A percentile compares a stretch with the other conserved stretches of the same genome.
phyloP scores from a whole-genome alignment of 1,284 basidiomycete species.

The Marasmius oreades region DNA sequence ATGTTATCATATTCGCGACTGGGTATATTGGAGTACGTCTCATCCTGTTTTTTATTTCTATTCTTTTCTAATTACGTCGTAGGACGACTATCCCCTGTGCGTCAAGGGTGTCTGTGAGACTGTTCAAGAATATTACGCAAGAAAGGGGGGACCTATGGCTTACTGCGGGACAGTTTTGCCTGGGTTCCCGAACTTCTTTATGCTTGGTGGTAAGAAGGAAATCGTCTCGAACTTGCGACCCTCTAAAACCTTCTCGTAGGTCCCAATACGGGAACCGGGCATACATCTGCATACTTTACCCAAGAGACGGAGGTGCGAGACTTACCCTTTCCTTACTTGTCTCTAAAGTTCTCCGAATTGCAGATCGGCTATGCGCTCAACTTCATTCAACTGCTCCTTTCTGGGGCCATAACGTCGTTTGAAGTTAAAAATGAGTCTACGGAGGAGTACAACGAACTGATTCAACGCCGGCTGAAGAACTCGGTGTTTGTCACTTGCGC shows the following conservation, averaged over 20 bases:
- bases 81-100: slow-evolving; percentile 31
- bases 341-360: no score
- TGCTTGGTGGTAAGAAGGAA: slow-evolving; percentile 27
- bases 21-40: slow-evolving; percentile 32
- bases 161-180: slow-evolving; percentile 38
- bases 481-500: no score
- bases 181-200: slow-evolving; percentile 41
- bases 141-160: slow-evolving; percentile 34
- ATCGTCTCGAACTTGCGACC: neutral
- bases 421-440: no score
- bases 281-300: slow-evolving; percentile 42
- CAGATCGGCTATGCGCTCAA: no score
- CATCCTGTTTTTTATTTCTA: no score
- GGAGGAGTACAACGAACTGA: no score
- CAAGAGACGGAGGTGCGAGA: slow-evolving; percentile 42
- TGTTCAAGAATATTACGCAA: slow-evolving; percentile 35
- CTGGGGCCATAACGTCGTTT: no score
- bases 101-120: slow-evolving; percentile 27
- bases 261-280: slow-evolving; percentile 44
- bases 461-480: no score
- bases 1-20: slow-evolving; percentile 37
- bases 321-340: no score
- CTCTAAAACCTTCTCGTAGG: slow-evolving; percentile 26
- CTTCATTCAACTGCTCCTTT: no score
- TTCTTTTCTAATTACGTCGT: neutral